Evolutionary conservation across 768 basidiomycete genomes (phyloP).

Genomic region (Serpula lacrymans): DNA sequence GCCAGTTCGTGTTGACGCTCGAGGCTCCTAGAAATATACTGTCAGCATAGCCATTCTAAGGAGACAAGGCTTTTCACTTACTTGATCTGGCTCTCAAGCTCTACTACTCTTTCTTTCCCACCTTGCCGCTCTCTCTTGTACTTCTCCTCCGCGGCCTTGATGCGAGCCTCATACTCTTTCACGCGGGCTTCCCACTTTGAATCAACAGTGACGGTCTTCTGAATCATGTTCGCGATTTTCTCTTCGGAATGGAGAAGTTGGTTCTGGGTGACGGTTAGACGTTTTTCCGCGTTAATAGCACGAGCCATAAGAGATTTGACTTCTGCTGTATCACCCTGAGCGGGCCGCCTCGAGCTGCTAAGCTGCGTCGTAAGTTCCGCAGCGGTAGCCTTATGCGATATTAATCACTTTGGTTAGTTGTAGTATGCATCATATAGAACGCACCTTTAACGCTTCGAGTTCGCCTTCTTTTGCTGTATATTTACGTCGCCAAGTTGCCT

Average conservation of each 20-base stretch:
- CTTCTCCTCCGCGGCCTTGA: slow-evolving; percentile 85
- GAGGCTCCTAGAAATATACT: slow-evolving; percentile 47
- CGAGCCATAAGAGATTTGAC: slow-evolving; percentile 67
- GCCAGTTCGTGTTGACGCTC: slow-evolving; percentile 77
- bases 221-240: slow-evolving; percentile 69
- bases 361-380: slow-evolving; percentile 74
- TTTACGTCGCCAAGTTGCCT: slow-evolving; percentile 80
- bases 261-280: slow-evolving; percentile 81
- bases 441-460: slow-evolving; percentile 80
- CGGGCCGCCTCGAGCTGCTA: slow-evolving; percentile 54
- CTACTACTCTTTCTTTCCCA: slow-evolving; percentile 76
- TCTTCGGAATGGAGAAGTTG: slow-evolving; percentile 84
- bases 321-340: slow-evolving; percentile 62
- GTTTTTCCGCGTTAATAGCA: slow-evolving; percentile 80
- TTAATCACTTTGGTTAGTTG: not conserved
- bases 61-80: slow-evolving; percentile 28
- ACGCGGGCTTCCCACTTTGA: slow-evolving; percentile 94
- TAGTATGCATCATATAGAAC: slow-evolving; percentile 1
- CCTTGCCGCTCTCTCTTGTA: slow-evolving; percentile 94
- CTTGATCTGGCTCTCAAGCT: slow-evolving; percentile 73
- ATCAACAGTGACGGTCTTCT: slow-evolving; percentile 71
- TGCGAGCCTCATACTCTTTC: slow-evolving; percentile 80
- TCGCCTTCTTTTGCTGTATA: slow-evolving; percentile 85
- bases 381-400: slow-evolving; percentile 55
- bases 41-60: slow-evolving; percentile 7